Percentiles rank a stretch among this genome's conserved stretches.
Conservation (phyloP, 306 rosid species). For the Pueraria montana region DNA sequence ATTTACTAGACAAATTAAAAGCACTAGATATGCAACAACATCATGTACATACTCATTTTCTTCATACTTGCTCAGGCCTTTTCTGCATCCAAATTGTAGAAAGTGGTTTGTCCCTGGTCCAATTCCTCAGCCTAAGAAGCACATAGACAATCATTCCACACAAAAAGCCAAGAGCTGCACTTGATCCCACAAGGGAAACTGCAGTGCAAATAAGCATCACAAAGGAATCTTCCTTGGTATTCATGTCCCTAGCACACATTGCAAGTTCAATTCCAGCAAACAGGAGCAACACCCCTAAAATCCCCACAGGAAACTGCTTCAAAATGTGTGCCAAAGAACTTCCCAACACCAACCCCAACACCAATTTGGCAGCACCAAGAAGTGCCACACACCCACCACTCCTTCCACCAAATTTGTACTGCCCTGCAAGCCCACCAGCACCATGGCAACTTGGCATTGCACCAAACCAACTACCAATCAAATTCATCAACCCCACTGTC, state of each 20-base stretch:
- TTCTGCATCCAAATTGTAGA: constrained; percentile 49
- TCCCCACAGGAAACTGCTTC: constrained; percentile 42
- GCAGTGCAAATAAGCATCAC: constrained; percentile 45
- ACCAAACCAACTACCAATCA: constrained; percentile 50
- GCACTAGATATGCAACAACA: not conserved
- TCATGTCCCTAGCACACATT: constrained; percentile 52
- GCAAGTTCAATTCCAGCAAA: constrained; percentile 54
- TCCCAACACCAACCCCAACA: constrained; percentile 46
- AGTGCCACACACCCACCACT: constrained; percentile 50
- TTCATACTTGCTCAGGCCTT: constrained; percentile 8
- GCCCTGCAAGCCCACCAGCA: constrained; percentile 52
- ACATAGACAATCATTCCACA: constrained; percentile 42
- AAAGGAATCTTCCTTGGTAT: constrained; percentile 48
- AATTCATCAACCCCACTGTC: constrained; percentile 51
- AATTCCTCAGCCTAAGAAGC: constrained; percentile 44
- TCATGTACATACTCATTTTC: not conserved
- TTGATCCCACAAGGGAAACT: constrained; percentile 51
- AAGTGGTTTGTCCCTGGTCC: constrained; percentile 46
- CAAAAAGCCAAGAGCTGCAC: constrained; percentile 54
- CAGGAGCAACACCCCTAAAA: constrained; percentile 42
- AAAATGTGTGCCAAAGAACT: constrained; percentile 47
- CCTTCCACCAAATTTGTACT: constrained; percentile 49
- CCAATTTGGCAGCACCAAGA: constrained; percentile 36
- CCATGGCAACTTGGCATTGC: constrained; percentile 50
- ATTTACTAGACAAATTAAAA: not conserved